Conservation (phyloP, 768 basidiomycete species). For the Boletus vermiculosoides region DNA sequence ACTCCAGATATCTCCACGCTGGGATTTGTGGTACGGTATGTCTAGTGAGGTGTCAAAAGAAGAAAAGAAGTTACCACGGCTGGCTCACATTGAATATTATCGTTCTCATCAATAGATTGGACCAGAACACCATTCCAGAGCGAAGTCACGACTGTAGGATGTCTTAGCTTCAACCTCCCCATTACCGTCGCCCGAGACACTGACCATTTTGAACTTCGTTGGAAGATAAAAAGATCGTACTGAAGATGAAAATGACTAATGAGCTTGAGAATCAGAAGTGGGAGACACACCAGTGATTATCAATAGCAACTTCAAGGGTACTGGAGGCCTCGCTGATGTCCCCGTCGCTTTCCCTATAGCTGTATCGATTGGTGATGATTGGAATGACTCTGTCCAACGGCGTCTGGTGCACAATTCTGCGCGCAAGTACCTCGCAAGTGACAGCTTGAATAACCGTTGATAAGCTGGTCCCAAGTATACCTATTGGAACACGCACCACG, state of each 20-base stretch:
- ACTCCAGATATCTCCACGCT: slow-evolving; percentile 56
- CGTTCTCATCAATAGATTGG: slow-evolving; percentile 69
- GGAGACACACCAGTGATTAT: slow-evolving; percentile 71
- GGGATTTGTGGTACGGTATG: slow-evolving; percentile 59
- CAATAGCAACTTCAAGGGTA: slow-evolving; percentile 88
- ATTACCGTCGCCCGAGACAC: slow-evolving; percentile 12
- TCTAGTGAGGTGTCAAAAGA: slow-evolving; percentile 43
- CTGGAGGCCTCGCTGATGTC: slow-evolving; percentile 72
- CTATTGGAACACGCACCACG: slow-evolving; percentile 50
- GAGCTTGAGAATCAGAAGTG: neutral
- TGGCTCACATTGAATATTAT: slow-evolving; percentile 74
- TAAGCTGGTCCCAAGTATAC: neutral
- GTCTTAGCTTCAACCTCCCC: slow-evolving; percentile 6
- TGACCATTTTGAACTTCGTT: slow-evolving; percentile 79
- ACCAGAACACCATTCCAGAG: slow-evolving; percentile 84
- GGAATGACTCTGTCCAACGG: slow-evolving; percentile 60
- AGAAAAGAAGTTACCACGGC: neutral
- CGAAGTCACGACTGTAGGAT: slow-evolving; percentile 62
- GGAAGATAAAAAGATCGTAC: slow-evolving; percentile 82
- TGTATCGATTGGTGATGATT: slow-evolving; percentile 79
- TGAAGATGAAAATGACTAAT: slow-evolving; percentile 26
- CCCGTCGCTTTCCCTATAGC: slow-evolving; percentile 69
- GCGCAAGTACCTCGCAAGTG: slow-evolving; percentile 83
- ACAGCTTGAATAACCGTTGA: slow-evolving; percentile 45
- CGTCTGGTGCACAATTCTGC: slow-evolving; percentile 70